phyloP scores from a whole-genome alignment of 352 stramenopile species.

The Thalassiosira ordinaria region DNA sequence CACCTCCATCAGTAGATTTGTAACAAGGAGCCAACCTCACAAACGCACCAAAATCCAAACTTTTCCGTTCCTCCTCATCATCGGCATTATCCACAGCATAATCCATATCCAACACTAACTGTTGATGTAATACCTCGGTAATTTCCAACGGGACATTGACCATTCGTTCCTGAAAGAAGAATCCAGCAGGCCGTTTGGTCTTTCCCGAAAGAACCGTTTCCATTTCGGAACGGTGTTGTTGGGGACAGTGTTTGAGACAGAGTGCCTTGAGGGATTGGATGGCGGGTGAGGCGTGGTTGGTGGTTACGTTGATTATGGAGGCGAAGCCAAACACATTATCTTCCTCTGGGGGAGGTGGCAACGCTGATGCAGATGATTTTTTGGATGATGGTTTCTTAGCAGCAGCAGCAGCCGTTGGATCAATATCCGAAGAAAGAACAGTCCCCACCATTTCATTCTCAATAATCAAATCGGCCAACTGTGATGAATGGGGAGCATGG shows the following conservation, averaged over 20 bases:
- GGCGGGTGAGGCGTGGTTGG: constrained; percentile 50
- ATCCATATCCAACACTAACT: constrained; percentile 83
- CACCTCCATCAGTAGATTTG: constrained; percentile 6
- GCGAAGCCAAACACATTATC: constrained; percentile 80
- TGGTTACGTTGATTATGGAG: constrained; percentile 78
- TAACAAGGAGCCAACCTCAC: constrained; percentile 69
- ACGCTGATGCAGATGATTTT: not conserved
- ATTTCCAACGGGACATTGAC: constrained; percentile 84
- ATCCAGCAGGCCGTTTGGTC: constrained; percentile 76
- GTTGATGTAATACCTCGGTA: constrained; percentile 75
- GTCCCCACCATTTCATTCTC: constrained; percentile 78
- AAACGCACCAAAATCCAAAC: constrained; percentile 81
- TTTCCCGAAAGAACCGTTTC: constrained; percentile 74
- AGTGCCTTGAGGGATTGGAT: constrained; percentile 73
- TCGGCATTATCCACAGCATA: constrained; percentile 75
- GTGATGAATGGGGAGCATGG: constrained; percentile 69
- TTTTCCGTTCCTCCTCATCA: constrained; percentile 67
- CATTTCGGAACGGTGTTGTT: constrained; percentile 69
- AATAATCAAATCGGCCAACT: constrained; percentile 78
- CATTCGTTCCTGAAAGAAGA: constrained; percentile 81
- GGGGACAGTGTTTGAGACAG: constrained; percentile 70
- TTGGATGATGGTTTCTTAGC: not conserved
- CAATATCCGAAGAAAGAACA: constrained; percentile 70
- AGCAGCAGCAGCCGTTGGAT: constrained; percentile 10
- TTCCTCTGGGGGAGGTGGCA: constrained; percentile 29